Evolutionary conservation across 2,329 filamentous ascomycete species (phyloP).

Genomic region (Emericellopsis atlantica): DNA sequence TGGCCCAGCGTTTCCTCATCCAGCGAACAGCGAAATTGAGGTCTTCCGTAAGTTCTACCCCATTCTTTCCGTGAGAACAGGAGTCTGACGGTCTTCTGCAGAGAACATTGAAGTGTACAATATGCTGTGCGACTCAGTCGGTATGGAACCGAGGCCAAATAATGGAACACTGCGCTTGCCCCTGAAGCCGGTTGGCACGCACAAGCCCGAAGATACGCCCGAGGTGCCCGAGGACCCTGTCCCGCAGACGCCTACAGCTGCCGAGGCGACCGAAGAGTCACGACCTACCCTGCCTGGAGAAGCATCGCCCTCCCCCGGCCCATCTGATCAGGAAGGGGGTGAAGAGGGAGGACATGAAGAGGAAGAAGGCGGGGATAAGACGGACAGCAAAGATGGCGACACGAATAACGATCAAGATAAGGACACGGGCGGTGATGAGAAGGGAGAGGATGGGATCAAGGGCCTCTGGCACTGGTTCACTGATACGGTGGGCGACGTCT

Average conservation of each 20-base stretch:
- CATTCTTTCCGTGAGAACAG: not conserved
- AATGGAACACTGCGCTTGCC: conserved; percentile 78
- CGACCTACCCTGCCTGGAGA: not conserved
- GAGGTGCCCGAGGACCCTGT: conserved; percentile 28
- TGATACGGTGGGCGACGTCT: conserved; percentile 30
- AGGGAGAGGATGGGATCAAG: conserved; percentile 16
- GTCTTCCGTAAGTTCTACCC: conserved; percentile 60
- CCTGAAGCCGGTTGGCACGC: conserved; percentile 48
- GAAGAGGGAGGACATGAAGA: not conserved
- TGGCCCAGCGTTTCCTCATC: conserved; percentile 83
- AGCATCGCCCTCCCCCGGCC: conserved; percentile 1
- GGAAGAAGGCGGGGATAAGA: not conserved
- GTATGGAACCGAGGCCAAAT: conserved; percentile 60
- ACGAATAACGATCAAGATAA: conserved; percentile 1
- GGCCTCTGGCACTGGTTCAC: conserved; percentile 39
- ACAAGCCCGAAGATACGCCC: conserved; percentile 35
- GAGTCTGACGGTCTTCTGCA: conserved; percentile 16
- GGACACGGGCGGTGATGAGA: conserved; percentile 7
- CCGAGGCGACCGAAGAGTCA: not conserved
- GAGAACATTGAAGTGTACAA: conserved; percentile 96
- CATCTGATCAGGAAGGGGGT: not conserved
- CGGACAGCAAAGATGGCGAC: conserved; percentile 3
- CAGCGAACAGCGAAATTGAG: conserved; percentile 65
- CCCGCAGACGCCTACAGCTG: conserved; percentile 1
- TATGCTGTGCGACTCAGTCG: conserved; percentile 79